Evolutionary conservation across 495 filamentous ascomycete species (phyloP), one percentile per base, ranked within the genome.

Genomic region (Oleoguttula mirabilis): DNA sequence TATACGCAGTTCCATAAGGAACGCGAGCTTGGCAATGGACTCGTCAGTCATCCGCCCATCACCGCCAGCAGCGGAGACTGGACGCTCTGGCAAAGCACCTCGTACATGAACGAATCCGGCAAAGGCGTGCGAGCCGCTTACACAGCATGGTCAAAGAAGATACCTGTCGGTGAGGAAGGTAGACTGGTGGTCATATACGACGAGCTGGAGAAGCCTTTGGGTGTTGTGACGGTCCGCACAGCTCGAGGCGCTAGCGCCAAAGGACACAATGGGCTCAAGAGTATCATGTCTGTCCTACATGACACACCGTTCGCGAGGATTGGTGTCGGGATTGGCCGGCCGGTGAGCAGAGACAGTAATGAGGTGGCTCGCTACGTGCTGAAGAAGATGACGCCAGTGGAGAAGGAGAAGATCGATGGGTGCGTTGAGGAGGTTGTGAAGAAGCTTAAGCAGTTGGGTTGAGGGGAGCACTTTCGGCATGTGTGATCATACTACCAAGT

Each of bases 211-310:
- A 67, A 69, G 32, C 61, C 67, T 19, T 50, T 84, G 10, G 84
- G 84, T 1, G 71, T 68, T 27, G 65, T 92, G 4, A 79, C 66
- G 30, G 61, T 82, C 28, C 75, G 60, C 50, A 66, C 57, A 34
- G 73, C 68, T 2, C 32, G 19, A n/a, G 72, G 72, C 17, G 73
- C 72, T 34, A 77, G 60, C 56, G 60, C 66, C 25, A 67, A 73
- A 12, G 86, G 86, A 0, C 86, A 94, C 58, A 86, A 88, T 46
- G 86, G 86, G 4, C 47, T 94, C 30, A 83, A 80, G 58, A 82
- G 76, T 54, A 65, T 76, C 12, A 63, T 75, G 37, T 62, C 62
- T 24, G 66, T 56, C 39, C 39, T 84, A 37, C 54, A 57, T 14
- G 54, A 35, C 23, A 48, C 55, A 64, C 50, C 66, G 51, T 62